Conservation (phyloP, 2,329 filamentous ascomycete species). For the Shiraia bambusicola region DNA sequence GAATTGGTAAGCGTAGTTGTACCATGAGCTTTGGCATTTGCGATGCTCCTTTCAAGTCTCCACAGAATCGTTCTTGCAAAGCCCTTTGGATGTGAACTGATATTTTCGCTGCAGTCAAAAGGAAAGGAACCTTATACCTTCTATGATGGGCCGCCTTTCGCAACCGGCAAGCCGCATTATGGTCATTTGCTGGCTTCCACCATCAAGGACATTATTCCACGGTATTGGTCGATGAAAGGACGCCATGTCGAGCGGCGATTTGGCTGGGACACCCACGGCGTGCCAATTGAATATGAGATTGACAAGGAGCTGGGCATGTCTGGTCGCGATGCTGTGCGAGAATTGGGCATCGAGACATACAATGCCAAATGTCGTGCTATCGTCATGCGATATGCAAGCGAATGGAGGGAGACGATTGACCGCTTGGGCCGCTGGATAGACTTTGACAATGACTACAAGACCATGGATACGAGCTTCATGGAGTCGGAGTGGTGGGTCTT, state of each 20-base stretch:
- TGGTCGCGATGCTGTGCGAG: slow-evolving; percentile 80
- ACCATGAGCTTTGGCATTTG: neutral
- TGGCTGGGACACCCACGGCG: slow-evolving; percentile 92
- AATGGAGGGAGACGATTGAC: slow-evolving; percentile 88
- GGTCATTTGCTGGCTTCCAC: slow-evolving; percentile 85
- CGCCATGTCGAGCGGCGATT: slow-evolving; percentile 89
- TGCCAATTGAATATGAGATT: slow-evolving; percentile 96
- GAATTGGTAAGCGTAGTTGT: slow-evolving; percentile 57
- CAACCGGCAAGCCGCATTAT: slow-evolving; percentile 64
- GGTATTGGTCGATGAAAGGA: slow-evolving; percentile 98
- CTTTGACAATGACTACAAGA: slow-evolving; percentile 98
- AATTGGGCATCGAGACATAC: slow-evolving; percentile 85
- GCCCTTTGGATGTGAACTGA: slow-evolving; percentile 4
- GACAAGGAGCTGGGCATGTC: slow-evolving; percentile 93
- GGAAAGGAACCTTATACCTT: slow-evolving; percentile 87
- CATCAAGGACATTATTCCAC: slow-evolving; percentile 94
- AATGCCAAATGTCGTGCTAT: slow-evolving; percentile 90
- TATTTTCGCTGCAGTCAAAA: slow-evolving; percentile 55
- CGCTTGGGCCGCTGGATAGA: slow-evolving; percentile 93
- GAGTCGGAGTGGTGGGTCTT: slow-evolving; percentile 97
- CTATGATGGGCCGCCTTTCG: slow-evolving; percentile 69
- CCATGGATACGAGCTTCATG: slow-evolving; percentile 95
- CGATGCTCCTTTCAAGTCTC: too few species aligned
- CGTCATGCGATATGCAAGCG: slow-evolving; percentile 84
- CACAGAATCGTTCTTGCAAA: too few species aligned